A percentile compares a stretch with the other conserved stretches of the same genome.
Evolutionary conservation across 192 early-diverging fungal genomes (phyloP).

Genomic region (Linnemannia exigua): DNA sequence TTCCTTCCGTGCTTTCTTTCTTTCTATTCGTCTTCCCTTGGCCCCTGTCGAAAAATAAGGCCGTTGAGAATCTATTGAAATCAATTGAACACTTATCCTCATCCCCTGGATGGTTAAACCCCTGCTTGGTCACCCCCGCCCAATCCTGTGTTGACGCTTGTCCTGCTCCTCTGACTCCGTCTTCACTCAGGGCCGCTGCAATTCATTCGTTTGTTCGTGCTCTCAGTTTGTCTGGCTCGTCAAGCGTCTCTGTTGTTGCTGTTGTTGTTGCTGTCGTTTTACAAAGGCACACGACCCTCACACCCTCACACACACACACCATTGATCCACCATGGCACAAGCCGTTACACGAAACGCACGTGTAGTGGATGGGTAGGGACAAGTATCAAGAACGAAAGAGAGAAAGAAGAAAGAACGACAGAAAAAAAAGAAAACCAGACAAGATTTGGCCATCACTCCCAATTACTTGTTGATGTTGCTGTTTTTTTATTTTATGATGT

Average conservation of each 20-base stretch:
- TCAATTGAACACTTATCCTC: neutral
- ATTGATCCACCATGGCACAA: neutral
- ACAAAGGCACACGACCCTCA: neutral
- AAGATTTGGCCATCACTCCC: neutral
- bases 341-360: constrained; percentile 2
- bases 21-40: neutral
- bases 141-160: neutral
- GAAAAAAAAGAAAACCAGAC: neutral
- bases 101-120: neutral
- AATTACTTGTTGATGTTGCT: neutral
- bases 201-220: neutral
- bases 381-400: too few relatives aligned
- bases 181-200: too few relatives aligned
- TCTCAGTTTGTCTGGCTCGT: too few relatives aligned
- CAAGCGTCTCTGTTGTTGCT: neutral
- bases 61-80: neutral
- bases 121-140: neutral
- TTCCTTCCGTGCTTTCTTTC: constrained; percentile 5
- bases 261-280: neutral
- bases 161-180: neutral
- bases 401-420: neutral
- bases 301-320: neutral
- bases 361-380: neutral
- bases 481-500: constrained; percentile 10
- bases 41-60: neutral